Percentiles rank a stretch among this genome's conserved stretches.
These are phyloP conservation scores for Papiliotrema nemorosa DNA, from an alignment of 1,284 basidiomycete species.

Conservation along the genomic window DNA sequence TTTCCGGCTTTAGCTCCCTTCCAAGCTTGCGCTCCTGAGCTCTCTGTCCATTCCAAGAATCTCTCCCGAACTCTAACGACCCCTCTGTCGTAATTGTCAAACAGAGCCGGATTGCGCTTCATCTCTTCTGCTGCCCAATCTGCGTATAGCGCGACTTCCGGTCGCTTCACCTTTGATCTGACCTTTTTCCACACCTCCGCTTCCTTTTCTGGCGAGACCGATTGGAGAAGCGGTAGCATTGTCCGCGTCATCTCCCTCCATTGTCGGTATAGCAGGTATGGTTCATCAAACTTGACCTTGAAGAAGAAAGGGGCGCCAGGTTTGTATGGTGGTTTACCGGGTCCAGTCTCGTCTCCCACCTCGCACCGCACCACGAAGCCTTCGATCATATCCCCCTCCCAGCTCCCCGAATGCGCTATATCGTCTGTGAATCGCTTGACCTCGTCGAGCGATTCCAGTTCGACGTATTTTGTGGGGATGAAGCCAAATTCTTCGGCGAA, in stretches of 20 bases:
- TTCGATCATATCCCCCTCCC: slow-evolving; percentile 84
- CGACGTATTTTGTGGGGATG: slow-evolving; percentile 68
- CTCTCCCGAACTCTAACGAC: slow-evolving; percentile 75
- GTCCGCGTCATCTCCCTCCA: slow-evolving; percentile 91
- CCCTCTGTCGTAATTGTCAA: slow-evolving; percentile 66
- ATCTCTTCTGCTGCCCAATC: slow-evolving; percentile 59
- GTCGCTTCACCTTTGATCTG: slow-evolving; percentile 38
- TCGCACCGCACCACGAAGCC: slow-evolving; percentile 91
- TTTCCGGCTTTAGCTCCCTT: slow-evolving; percentile 51
- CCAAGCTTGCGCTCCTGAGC: slow-evolving; percentile 53
- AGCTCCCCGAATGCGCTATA: slow-evolving; percentile 65
- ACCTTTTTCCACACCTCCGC: slow-evolving; percentile 38
- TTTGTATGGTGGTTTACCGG: slow-evolving; percentile 61
- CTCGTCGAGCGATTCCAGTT: slow-evolving; percentile 61
- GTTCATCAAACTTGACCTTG: slow-evolving; percentile 99
- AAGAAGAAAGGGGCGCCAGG: slow-evolving; percentile 91
- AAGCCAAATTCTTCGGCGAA: slow-evolving; percentile 92
- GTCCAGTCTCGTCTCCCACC: slow-evolving; percentile 50
- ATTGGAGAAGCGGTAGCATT: slow-evolving; percentile 55
- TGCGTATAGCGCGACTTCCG: slow-evolving; percentile 50
- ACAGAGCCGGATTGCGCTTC: slow-evolving; percentile 59
- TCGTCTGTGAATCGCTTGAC: slow-evolving; percentile 71
- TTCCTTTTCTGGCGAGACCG: slow-evolving; percentile 5
- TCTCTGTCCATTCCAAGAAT: slow-evolving; percentile 69
- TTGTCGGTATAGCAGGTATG: slow-evolving; percentile 97